Evolutionary conservation across 202 grass and related monocot species (phyloP).

Genomic region (Alloteropsis angusta): DNA sequence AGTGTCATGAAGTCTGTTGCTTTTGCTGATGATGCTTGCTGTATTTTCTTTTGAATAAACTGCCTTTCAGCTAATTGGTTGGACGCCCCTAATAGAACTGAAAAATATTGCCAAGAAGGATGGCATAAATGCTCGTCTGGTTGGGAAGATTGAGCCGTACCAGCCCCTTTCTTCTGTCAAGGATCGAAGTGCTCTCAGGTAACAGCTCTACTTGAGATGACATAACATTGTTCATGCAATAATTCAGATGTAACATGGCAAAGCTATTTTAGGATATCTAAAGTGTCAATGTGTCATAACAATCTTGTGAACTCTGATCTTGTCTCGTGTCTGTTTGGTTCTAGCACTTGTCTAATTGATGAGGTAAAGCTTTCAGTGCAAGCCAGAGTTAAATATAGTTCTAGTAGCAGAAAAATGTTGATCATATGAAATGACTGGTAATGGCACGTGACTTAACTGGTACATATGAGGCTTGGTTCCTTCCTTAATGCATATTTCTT

Average conservation of each 20-base stretch:
- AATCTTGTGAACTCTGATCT: neutral
- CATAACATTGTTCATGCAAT: neutral
- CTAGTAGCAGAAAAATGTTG: neutral
- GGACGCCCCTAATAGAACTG: constrained; percentile 60
- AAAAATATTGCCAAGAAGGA: constrained; percentile 41
- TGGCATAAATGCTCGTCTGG: constrained; percentile 34
- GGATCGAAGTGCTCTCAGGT: constrained; percentile 50
- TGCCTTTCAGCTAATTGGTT: constrained; percentile 42
- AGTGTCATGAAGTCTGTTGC: neutral
- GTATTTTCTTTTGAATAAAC: constrained; percentile 1
- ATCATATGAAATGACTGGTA: neutral
- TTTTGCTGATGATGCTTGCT: neutral
- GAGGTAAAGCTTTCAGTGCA: neutral
- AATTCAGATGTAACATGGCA: neutral
- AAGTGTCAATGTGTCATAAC: neutral
- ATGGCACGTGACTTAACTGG: neutral
- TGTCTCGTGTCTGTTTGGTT: neutral
- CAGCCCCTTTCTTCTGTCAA: constrained; percentile 53
- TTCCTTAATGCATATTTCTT: neutral
- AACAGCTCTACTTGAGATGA: neutral
- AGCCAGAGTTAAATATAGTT: neutral
- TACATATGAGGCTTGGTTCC: neutral
- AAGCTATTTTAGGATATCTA: neutral
- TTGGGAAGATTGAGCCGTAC: constrained; percentile 62
- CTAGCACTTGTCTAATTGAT: neutral